Conservation (phyloP, 306 rosid genomes). For the Leucaena leucocephala region DNA sequence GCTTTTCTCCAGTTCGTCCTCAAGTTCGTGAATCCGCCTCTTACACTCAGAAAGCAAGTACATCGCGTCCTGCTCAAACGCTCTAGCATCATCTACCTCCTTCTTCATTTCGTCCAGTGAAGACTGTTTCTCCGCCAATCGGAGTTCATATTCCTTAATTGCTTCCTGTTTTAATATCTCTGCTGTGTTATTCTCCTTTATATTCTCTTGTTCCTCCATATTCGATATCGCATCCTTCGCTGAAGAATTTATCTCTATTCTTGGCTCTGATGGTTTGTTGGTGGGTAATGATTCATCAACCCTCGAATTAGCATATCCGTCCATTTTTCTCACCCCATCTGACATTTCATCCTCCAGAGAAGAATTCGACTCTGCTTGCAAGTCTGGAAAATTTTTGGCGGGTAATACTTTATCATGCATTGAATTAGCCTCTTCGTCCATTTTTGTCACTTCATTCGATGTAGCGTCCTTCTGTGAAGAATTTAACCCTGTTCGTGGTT, state of each 20-base stretch:
- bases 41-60: too few species aligned
- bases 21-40: too few species aligned
- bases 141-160: neutral
- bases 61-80: neutral
- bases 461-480: neutral
- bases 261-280: neutral
- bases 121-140: neutral
- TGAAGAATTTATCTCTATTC: conserved; percentile 24
- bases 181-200: conserved; percentile 16
- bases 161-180: neutral
- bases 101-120: conserved; percentile 22
- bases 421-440: neutral
- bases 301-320: conserved; percentile 33
- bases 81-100: conserved; percentile 35
- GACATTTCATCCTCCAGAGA: too few species aligned
- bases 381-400: neutral
- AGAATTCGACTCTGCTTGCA: neutral
- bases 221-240: conserved; percentile 24
- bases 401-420: neutral
- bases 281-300: neutral
- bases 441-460: neutral
- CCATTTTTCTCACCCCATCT: conserved; percentile 37
- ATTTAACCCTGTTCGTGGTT: conserved; percentile 17
- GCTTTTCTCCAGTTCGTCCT: too few species aligned
- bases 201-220: conserved; percentile 21